Conservation (phyloP, 192 early-diverging fungal genomes). For the Ambispora gerdemannii region DNA sequence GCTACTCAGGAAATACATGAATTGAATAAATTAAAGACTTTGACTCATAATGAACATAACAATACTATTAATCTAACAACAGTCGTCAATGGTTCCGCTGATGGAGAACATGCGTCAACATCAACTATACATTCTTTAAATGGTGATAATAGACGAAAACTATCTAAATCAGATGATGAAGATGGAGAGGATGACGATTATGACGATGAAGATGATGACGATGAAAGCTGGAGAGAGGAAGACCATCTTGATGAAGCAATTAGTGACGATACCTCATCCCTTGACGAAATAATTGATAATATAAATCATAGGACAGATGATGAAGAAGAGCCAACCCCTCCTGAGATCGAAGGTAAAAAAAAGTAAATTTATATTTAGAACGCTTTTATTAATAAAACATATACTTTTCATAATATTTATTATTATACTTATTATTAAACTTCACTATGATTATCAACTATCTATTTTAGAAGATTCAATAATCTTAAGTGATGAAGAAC, state of each 20-base stretch:
- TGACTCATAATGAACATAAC: neutral
- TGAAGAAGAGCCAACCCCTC: neutral
- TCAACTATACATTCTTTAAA: slow-evolving; percentile 18
- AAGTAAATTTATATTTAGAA: no score
- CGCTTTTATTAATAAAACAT: no score
- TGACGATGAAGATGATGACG: slow-evolving; percentile 43
- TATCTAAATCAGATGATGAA: slow-evolving; percentile 21
- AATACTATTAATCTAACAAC: neutral
- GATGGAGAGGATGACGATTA: slow-evolving; percentile 37
- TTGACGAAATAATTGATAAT: slow-evolving; percentile 25
- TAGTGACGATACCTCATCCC: slow-evolving; percentile 25
- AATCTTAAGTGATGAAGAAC: slow-evolving; percentile 39
- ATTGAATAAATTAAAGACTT: neutral
- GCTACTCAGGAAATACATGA: neutral
- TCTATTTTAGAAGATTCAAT: neutral
- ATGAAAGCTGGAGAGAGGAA: slow-evolving; percentile 32
- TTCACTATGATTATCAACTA: neutral
- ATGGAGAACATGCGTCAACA: slow-evolving; percentile 10
- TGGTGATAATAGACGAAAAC: neutral
- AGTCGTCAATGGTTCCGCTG: neutral
- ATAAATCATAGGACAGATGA: slow-evolving; percentile 11
- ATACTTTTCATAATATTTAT: no score
- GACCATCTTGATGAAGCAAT: slow-evolving; percentile 21
- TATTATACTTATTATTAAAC: slow-evolving; percentile 2
- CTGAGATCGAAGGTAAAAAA: slow-evolving; percentile 2